Evolutionary conservation across 2,329 filamentous ascomycete genomes (phyloP).

Genomic region (Neophaeococcomyces mojaviensis): DNA sequence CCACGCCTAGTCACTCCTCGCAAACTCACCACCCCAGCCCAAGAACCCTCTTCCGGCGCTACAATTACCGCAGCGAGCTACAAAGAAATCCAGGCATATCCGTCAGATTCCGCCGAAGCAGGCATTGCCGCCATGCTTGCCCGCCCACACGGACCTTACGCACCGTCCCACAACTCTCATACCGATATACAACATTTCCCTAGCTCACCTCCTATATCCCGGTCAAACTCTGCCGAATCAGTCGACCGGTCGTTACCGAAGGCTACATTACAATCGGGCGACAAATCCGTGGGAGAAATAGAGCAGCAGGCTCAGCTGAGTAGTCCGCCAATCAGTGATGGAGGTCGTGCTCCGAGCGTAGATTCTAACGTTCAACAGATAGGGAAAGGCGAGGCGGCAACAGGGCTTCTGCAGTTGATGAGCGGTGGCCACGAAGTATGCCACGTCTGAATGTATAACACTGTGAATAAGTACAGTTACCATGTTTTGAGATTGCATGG

Average conservation of each 20-base stretch:
- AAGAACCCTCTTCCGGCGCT: slow-evolving; percentile 1
- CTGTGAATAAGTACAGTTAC: too few species aligned
- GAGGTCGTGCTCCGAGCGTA: background rate
- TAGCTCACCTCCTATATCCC: slow-evolving; percentile 15
- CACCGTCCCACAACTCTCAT: too few species aligned
- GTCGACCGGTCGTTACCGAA: background rate
- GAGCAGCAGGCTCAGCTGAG: slow-evolving; percentile 10
- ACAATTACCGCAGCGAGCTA: background rate
- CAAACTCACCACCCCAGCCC: slow-evolving; percentile 11
- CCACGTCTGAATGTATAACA: too few species aligned
- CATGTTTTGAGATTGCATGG: too few species aligned
- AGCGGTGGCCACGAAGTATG: slow-evolving; percentile 2
- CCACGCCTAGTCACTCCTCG: slow-evolving; percentile 10
- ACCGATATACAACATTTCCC: slow-evolving; percentile 5
- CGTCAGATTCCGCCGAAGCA: slow-evolving; percentile 11
- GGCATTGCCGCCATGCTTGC: slow-evolving; percentile 16
- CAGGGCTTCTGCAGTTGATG: slow-evolving; percentile 20
- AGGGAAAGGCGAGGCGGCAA: slow-evolving; percentile 23
- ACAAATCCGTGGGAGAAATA: background rate
- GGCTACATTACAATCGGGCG: background rate
- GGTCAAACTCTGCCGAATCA: background rate
- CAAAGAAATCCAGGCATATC: background rate
- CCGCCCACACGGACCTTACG: background rate
- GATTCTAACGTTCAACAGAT: slow-evolving; percentile 13
- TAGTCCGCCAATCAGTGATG: slow-evolving; percentile 9